A percentile compares a stretch with the other conserved stretches of the same genome.
These are phyloP conservation scores for Fraxinus excelsior DNA, from an alignment of 257 asterid genomes.

Conservation along the genomic window DNA sequence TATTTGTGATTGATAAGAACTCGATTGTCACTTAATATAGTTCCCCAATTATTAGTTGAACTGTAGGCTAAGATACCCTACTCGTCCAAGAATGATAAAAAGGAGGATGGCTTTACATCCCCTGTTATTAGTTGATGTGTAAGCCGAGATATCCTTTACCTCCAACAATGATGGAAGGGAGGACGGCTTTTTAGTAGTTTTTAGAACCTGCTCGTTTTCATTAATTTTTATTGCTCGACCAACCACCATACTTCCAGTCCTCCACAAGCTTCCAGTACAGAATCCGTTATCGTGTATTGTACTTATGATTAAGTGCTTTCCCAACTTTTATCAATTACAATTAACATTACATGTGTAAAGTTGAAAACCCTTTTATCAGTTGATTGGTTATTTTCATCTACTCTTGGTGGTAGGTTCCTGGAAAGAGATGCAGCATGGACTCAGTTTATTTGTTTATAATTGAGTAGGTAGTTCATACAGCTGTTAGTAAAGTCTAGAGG, in stretches of 20 bases:
- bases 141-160: not conserved
- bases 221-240: too few relatives aligned
- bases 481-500: conserved; percentile 31
- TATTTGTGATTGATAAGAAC: not conserved
- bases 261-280: not conserved
- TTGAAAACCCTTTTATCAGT: not conserved
- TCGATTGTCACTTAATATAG: too few relatives aligned
- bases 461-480: conserved; percentile 29
- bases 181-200: too few relatives aligned
- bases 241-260: too few relatives aligned
- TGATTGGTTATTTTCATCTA: conserved; percentile 2
- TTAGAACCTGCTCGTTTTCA: too few relatives aligned
- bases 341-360: not conserved
- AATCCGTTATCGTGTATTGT: not conserved
- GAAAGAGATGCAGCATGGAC: conserved; percentile 22
- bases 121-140: not conserved
- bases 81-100: not conserved
- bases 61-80: not conserved
- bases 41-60: too few relatives aligned
- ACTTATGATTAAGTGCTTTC: not conserved
- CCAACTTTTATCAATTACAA: not conserved
- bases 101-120: not conserved
- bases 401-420: not conserved
- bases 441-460: conserved; percentile 16
- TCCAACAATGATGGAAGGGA: not conserved